Conservation (phyloP, 768 basidiomycete genomes). For the Postia placenta region DNA sequence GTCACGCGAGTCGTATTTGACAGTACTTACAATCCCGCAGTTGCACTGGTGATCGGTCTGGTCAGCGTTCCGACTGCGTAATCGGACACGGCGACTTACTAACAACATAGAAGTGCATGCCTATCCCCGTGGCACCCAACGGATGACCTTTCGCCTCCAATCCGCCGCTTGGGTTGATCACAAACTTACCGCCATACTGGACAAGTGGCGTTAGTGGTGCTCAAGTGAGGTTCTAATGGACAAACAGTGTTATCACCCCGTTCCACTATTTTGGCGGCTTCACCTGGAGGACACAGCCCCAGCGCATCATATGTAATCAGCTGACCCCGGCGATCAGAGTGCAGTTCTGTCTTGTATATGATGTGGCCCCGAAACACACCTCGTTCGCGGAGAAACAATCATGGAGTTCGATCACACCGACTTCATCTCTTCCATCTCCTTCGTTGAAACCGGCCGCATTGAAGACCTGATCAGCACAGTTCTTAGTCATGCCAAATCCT, state of each 20-base stretch:
- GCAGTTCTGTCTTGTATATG: background rate
- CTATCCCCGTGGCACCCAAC: conserved; percentile 75
- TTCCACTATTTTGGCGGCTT: conserved; percentile 72
- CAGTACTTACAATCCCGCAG: conserved; percentile 51
- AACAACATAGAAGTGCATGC: conserved; percentile 84
- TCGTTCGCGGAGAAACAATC: conserved; percentile 85
- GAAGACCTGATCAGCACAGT: conserved; percentile 64
- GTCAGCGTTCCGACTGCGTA: no score
- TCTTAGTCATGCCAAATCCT: conserved; percentile 74
- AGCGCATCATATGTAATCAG: conserved; percentile 79
- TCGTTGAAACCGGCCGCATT: conserved; percentile 60
- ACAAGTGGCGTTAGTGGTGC: background rate
- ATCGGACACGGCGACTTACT: no score
- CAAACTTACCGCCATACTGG: conserved; percentile 85
- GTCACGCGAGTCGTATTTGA: background rate
- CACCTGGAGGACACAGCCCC: conserved; percentile 58
- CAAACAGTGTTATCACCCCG: conserved; percentile 73
- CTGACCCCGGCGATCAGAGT: conserved; percentile 31
- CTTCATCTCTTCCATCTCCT: conserved; percentile 59
- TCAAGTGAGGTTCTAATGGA: background rate
- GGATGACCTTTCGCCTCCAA: conserved; percentile 89
- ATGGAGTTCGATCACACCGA: conserved; percentile 83
- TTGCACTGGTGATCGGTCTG: conserved; percentile 54
- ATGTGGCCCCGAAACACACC: conserved; percentile 32
- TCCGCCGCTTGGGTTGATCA: conserved; percentile 81